A percentile compares a stretch with the other conserved stretches of the same genome.
Conservation (phyloP, 2,329 filamentous ascomycete species). For the Nannizziopsis arthrosporioides region DNA sequence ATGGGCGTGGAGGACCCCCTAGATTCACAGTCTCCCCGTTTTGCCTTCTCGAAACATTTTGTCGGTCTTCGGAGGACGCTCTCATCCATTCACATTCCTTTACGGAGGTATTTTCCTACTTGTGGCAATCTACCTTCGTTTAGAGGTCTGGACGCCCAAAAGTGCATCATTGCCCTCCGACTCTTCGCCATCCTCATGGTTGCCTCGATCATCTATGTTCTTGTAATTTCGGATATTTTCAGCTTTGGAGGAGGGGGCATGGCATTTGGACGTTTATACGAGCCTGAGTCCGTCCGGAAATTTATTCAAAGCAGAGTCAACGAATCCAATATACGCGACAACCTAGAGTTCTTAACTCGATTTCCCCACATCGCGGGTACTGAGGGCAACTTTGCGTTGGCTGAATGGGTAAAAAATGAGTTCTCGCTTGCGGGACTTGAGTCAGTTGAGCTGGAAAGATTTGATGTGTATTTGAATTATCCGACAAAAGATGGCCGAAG, state of each 20-base stretch:
- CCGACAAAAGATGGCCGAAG: conserved; percentile 63
- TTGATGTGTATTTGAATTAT: conserved; percentile 86
- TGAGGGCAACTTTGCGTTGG: conserved; percentile 77
- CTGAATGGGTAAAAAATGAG: conserved; percentile 68
- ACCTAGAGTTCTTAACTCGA: conserved; percentile 63
- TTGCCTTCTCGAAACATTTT: conserved; percentile 45
- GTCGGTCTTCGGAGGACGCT: conserved; percentile 45
- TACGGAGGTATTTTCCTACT: conserved; percentile 36
- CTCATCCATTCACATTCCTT: conserved; percentile 45
- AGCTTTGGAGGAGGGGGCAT: conserved; percentile 53
- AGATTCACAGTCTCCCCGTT: conserved; percentile 23
- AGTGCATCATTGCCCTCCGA: conserved; percentile 59
- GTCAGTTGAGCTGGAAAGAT: conserved; percentile 63
- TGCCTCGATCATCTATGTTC: conserved; percentile 63
- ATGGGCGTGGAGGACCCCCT: conserved; percentile 68
- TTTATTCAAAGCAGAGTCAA: conserved; percentile 66
- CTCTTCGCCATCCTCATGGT: conserved; percentile 65
- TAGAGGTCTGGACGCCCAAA: conserved; percentile 26
- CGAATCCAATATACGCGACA: conserved; percentile 55
- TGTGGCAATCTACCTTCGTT: not conserved
- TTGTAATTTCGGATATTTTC: conserved; percentile 79
- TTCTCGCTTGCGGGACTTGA: conserved; percentile 65
- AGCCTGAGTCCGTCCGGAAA: conserved; percentile 67
- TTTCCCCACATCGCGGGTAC: conserved; percentile 92
- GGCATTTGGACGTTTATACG: conserved; percentile 58